Conservation (phyloP, 164 flowering plant genomes). For the Tetracentron sinense region DNA sequence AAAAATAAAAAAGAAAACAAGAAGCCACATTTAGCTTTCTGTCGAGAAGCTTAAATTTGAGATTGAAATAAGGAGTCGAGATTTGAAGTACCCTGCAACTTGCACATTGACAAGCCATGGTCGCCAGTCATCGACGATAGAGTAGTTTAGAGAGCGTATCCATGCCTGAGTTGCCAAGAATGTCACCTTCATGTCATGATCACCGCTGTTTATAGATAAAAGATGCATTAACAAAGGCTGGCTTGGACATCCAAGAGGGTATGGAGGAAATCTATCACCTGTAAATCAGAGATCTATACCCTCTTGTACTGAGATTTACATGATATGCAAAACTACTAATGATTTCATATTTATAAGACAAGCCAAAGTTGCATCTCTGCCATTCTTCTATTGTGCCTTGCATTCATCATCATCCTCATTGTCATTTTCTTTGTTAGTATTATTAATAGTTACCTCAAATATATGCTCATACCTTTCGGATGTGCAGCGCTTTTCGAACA, state of each 20-base stretch:
- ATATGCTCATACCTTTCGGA: slow-evolving; percentile 18
- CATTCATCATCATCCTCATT: too few species aligned
- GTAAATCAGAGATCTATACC: slow-evolving; percentile 22
- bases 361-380: slow-evolving; percentile 19
- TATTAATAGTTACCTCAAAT: too few species aligned
- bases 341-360: slow-evolving; percentile 15
- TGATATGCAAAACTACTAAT: slow-evolving; percentile 5
- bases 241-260: too few species aligned
- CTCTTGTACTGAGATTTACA: slow-evolving; percentile 14
- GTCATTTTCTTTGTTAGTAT: too few species aligned
- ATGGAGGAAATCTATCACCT: slow-evolving; percentile 6
- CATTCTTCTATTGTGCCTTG: slow-evolving; percentile 17
- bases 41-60: too few species aligned
- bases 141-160: slow-evolving; percentile 17
- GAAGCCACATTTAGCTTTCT: not conserved
- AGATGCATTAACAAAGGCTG: too few species aligned
- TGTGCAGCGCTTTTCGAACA: slow-evolving; percentile 20
- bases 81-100: slow-evolving; percentile 24
- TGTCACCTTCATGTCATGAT: slow-evolving; percentile 23
- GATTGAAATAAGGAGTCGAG: not conserved
- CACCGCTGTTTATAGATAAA: slow-evolving; percentile 14
- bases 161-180: slow-evolving; percentile 19
- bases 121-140: slow-evolving; percentile 22
- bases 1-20: not conserved
- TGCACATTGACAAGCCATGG: slow-evolving; percentile 31